These are phyloP conservation scores for Epichloe aotearoae DNA, from an alignment of 2,329 filamentous ascomycete genomes.

Conservation along the genomic window DNA sequence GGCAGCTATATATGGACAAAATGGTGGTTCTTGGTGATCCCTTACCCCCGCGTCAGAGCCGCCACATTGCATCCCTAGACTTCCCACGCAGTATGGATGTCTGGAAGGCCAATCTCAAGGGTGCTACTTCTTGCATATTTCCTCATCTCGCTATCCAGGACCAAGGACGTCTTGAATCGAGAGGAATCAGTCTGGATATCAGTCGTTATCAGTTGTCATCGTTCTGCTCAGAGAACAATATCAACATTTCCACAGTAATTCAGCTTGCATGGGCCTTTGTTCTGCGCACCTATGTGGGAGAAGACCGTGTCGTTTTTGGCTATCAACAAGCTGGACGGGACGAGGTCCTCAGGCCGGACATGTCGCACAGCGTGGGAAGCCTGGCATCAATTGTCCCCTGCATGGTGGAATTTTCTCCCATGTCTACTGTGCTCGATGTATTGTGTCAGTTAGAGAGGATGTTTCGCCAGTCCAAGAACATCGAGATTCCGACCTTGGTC, in stretches of 20 bases:
- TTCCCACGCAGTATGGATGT: conserved; percentile 25
- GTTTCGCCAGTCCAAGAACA: conserved; percentile 11
- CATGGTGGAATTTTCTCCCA: conserved; percentile 17
- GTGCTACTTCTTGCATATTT: conserved; percentile 30
- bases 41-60: conserved; percentile 14
- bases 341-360: conserved; percentile 26
- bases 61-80: conserved; percentile 16
- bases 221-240: conserved; percentile 25
- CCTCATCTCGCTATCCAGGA: conserved; percentile 23
- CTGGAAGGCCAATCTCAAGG: conserved; percentile 29
- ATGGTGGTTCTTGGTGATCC: conserved; percentile 14
- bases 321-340: conserved; percentile 33
- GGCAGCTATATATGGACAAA: conserved; percentile 28
- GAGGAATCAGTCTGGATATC: conserved; percentile 27
- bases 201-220: conserved; percentile 26
- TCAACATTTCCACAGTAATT: conserved; percentile 36
- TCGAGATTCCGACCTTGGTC: conserved; percentile 32
- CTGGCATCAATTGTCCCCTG: conserved; percentile 29
- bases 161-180: conserved; percentile 18
- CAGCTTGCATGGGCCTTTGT: conserved; percentile 48
- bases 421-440: conserved; percentile 19
- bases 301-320: conserved; percentile 41
- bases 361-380: conserved; percentile 31
- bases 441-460: conserved; percentile 20
- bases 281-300: conserved; percentile 39